Conservation (phyloP, 106 monocot species). For the Ottelia alismoides region DNA sequence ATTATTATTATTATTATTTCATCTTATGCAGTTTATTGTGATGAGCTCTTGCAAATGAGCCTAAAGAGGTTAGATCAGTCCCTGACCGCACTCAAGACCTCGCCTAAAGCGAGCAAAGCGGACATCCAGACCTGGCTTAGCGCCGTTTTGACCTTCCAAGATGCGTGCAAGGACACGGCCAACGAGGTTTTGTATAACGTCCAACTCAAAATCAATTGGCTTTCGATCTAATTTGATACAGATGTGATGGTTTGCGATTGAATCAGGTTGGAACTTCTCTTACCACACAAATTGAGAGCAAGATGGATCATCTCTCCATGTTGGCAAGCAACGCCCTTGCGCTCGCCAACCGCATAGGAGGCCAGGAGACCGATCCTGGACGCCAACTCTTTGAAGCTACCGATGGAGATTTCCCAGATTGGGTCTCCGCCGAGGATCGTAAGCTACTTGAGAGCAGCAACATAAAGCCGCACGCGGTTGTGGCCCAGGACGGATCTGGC, state of each 20-base stretch:
- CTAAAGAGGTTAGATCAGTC: conserved; percentile 14
- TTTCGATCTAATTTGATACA: too few species aligned
- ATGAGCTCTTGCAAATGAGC: conserved; percentile 18
- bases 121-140: conserved; percentile 29
- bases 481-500: conserved; percentile 18
- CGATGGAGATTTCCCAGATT: conserved; percentile 5
- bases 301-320: conserved; percentile 11
- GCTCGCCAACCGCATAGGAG: conserved; percentile 13
- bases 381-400: not conserved
- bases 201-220: too few species aligned
- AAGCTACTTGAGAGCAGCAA: not conserved
- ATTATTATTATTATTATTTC: not conserved
- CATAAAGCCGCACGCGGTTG: conserved; percentile 11
- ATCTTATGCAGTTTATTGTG: conserved; percentile 21
- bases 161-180: conserved; percentile 15
- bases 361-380: not conserved
- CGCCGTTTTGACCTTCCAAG: conserved; percentile 19
- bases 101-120: conserved; percentile 5
- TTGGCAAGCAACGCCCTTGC: conserved; percentile 23
- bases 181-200: too few species aligned
- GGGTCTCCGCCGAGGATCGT: conserved; percentile 11
- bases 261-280: not conserved
- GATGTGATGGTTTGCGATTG: too few species aligned
- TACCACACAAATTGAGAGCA: not conserved
- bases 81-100: conserved; percentile 7